Evolutionary conservation across 495 filamentous ascomycete species (phyloP), one percentile per base, ranked within the genome.

Genomic region (Aspergillus homomorphus): DNA sequence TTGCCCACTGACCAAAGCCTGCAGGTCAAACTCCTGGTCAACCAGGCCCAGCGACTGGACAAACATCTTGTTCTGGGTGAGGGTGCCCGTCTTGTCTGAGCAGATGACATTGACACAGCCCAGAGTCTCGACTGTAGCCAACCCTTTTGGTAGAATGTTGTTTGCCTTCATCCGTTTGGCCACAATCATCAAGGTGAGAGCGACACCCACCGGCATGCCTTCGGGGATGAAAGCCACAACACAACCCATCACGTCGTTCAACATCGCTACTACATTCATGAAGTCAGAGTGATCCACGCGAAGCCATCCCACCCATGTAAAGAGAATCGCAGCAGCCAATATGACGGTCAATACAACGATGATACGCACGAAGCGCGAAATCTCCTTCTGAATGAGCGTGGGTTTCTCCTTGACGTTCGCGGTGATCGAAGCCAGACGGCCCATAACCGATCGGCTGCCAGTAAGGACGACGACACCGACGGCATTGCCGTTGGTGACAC

Each of bases 161-260:
- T 81, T 80, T 62, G 82, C 74, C 61, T 80, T 78, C 87, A 90
- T 88, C 30, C 82, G 77, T 21, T 79, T 81, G 0, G 87, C 87
- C 8, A 79, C 74, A 62, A 85, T 87, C 41, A 82, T 83, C 21
- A 85, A 60, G 12, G 76, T 80, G 14, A 85, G 76, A 0, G 86
- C 85, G n/a, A 89, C 69, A 15, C 83, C 85, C 33, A 91, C 84
- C 0, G 87, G 87, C 2, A 89, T 74, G 20, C 86, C 87, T 59
- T 89, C 87, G 0, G 87, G 87, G 51, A 91, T 87, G 67, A 89
- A 89, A 24, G 87, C 88, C 10, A 90, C 83, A 3, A 86, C 85
- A 20, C 86, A 83, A 15, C 81, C 82, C 61, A 91, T 86, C 58
- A 84, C 83, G 63, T 79, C 77, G 30, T 89, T 85, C 49, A 91